Conservation (phyloP, 2,329 filamentous ascomycete genomes). For the Sporothrix mexicana region DNA sequence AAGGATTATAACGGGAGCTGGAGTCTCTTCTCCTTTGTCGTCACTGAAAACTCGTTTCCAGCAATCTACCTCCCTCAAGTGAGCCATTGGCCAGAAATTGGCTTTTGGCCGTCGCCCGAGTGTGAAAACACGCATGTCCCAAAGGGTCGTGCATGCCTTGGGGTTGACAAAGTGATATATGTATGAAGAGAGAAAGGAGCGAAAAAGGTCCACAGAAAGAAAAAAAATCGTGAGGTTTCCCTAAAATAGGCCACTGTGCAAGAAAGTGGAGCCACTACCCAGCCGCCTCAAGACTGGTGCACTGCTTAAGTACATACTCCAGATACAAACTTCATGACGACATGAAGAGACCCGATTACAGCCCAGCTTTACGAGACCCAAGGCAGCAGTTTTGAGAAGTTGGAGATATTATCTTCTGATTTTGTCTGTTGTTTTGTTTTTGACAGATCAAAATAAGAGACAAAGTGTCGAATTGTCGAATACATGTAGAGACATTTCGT, state of each 20-base stretch:
- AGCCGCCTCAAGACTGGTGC: neutral
- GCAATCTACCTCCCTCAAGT: conserved; percentile 48
- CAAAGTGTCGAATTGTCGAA: neutral
- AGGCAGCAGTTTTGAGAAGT: neutral
- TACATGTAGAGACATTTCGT: neutral
- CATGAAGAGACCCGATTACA: neutral
- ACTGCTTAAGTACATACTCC: conserved; percentile 27
- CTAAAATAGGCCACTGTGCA: neutral
- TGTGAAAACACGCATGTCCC: conserved; percentile 8
- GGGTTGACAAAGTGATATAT: conserved; percentile 51
- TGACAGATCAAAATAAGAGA: neutral
- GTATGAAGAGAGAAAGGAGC: conserved; percentile 49
- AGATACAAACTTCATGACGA: conserved; percentile 25
- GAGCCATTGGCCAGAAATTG: conserved; percentile 44
- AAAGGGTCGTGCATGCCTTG: conserved; percentile 27
- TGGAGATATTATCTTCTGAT: neutral
- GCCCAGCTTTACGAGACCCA: neutral
- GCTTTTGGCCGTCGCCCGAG: conserved; percentile 13
- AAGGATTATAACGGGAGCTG: conserved; percentile 65
- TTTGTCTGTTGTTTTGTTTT: neutral
- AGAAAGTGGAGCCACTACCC: conserved; percentile 27
- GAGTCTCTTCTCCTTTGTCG: conserved; percentile 60
- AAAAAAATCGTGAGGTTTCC: neutral
- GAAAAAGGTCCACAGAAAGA: neutral
- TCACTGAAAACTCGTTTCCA: conserved; percentile 29